Conservation (phyloP, 2,329 filamentous ascomycete genomes). For the Aspergillus aculeatus region DNA sequence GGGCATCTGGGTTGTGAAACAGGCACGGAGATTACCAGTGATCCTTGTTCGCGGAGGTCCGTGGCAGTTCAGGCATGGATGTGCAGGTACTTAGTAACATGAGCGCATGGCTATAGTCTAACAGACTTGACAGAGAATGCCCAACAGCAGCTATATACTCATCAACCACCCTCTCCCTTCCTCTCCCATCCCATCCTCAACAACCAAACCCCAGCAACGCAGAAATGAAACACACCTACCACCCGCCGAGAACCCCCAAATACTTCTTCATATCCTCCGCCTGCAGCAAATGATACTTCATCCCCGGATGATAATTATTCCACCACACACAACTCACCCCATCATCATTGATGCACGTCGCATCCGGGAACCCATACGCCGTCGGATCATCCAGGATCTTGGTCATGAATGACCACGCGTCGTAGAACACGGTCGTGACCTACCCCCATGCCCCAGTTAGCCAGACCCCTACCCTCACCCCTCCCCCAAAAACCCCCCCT, state of each 20-base stretch:
- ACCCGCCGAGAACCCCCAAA: conserved; percentile 23
- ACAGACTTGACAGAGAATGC: too few species aligned
- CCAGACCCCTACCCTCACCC: too few species aligned
- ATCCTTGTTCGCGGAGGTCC: neutral
- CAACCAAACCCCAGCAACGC: neutral
- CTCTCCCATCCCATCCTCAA: neutral
- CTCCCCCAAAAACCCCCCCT: neutral
- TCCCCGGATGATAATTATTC: conserved; percentile 33
- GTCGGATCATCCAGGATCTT: conserved; percentile 27
- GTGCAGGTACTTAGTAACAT: too few species aligned
- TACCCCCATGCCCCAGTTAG: conserved; percentile 13
- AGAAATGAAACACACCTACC: conserved; percentile 14
- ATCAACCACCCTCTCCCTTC: neutral
- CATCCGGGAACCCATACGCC: conserved; percentile 27
- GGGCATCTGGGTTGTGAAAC: conserved; percentile 6
- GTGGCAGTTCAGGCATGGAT: too few species aligned
- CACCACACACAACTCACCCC: conserved; percentile 33
- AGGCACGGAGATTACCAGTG: conserved; percentile 17
- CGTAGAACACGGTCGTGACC: conserved; percentile 28
- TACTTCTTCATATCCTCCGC: conserved; percentile 31
- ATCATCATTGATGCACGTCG: conserved; percentile 30
- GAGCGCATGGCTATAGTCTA: too few species aligned
- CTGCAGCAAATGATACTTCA: conserved; percentile 30
- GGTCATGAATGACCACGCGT: conserved; percentile 32
- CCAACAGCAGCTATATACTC: too few species aligned